phyloP scores from a whole-genome alignment of 2,329 filamentous ascomycete species.

The Diaporthe sp. region DNA sequence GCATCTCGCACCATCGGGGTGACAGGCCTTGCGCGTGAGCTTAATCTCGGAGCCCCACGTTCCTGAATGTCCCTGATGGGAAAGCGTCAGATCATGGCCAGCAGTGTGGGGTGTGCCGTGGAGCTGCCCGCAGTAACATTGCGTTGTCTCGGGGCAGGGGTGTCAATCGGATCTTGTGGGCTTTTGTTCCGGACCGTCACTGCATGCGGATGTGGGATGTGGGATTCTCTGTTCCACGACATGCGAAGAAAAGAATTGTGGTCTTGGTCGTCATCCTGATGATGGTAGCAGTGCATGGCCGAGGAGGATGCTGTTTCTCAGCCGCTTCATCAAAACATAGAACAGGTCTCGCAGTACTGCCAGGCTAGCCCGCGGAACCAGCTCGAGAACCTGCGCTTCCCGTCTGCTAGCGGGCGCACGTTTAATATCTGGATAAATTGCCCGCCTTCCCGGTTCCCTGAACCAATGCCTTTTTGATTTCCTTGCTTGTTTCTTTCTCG shows the following conservation, averaged over 20 bases:
- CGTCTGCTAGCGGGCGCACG: slow-evolving; percentile 19
- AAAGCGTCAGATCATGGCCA: slow-evolving; percentile 39
- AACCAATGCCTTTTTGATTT: not conserved
- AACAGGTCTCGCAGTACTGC: not conserved
- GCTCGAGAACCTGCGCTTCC: not conserved
- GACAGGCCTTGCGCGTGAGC: slow-evolving; percentile 23
- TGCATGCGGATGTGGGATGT: not conserved
- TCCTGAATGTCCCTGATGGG: slow-evolving; percentile 49
- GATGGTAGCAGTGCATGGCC: not conserved
- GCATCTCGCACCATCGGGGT: slow-evolving; percentile 44
- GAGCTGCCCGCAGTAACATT: slow-evolving; percentile 21
- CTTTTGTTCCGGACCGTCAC: slow-evolving; percentile 15
- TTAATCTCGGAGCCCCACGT: slow-evolving; percentile 49
- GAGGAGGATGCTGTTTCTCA: not conserved
- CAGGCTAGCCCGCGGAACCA: not conserved
- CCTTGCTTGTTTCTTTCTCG: not conserved
- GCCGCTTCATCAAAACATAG: slow-evolving; percentile 25
- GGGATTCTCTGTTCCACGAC: not conserved
- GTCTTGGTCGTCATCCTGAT: not conserved
- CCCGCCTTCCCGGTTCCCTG: not conserved
- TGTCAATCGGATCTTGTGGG: slow-evolving; percentile 23
- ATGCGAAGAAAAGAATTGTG: not conserved
- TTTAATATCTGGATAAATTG: slow-evolving; percentile 34
- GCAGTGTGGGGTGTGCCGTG: slow-evolving; percentile 21
- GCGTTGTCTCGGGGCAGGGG: slow-evolving; percentile 6